phyloP scores from a whole-genome alignment of 2,329 filamentous ascomycete species.

The Pseudopithomyces chartarum region DNA sequence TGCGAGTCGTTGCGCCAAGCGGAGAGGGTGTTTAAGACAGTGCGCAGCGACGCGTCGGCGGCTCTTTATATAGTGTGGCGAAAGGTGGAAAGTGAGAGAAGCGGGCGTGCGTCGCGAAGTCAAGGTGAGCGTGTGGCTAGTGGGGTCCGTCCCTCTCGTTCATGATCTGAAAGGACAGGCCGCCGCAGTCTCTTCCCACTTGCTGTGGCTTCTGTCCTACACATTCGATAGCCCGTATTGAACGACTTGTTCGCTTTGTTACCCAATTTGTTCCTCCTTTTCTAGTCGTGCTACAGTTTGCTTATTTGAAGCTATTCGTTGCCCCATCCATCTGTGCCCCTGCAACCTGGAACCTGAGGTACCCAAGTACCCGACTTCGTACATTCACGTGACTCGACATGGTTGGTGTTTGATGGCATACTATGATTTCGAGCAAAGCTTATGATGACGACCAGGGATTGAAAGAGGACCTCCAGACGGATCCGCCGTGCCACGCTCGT shows the following conservation, averaged over 20 bases:
- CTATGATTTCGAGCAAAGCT: constrained; percentile 9
- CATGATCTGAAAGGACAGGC: background rate
- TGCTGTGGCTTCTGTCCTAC: background rate
- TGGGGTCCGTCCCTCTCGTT: constrained; percentile 14
- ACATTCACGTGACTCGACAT: constrained; percentile 28
- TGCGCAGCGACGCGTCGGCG: constrained; percentile 20
- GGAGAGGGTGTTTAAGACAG: constrained; percentile 15
- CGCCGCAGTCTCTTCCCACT: background rate
- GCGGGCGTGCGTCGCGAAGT: constrained; percentile 19
- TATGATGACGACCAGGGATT: constrained; percentile 47
- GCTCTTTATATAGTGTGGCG: constrained; percentile 28
- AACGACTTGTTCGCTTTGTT: background rate
- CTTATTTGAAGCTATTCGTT: too few species aligned
- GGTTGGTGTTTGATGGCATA: constrained; percentile 37
- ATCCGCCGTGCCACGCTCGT: constrained; percentile 83
- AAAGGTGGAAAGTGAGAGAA: constrained; percentile 21
- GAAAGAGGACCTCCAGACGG: constrained; percentile 72
- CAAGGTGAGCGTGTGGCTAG: constrained; percentile 35
- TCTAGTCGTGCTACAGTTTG: background rate
- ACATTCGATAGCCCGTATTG: background rate
- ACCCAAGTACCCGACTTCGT: background rate
- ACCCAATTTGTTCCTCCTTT: background rate
- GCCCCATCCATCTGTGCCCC: background rate
- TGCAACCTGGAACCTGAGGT: background rate
- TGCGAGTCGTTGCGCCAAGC: constrained; percentile 8